phyloP scores from a whole-genome alignment of 2,329 filamentous ascomycete species.

The Aspergillus amoenus region DNA sequence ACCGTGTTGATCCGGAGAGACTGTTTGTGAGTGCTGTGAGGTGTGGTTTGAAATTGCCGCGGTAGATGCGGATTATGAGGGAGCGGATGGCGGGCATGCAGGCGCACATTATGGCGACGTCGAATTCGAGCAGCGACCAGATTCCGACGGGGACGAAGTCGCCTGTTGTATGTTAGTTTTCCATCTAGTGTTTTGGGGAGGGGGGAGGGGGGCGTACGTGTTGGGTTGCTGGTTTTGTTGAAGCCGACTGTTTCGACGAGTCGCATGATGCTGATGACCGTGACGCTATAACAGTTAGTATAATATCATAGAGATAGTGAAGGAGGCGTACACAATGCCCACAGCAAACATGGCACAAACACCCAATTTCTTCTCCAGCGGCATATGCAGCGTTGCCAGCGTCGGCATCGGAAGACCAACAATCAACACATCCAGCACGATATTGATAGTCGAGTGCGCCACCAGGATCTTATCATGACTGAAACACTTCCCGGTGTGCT shows the following conservation, averaged over 20 bases:
- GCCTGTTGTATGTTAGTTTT: background rate
- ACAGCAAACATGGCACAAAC: slow-evolving; percentile 5
- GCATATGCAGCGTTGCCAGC: background rate
- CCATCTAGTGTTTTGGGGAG: too few relatives aligned
- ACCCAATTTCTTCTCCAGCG: background rate
- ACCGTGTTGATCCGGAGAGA: too few relatives aligned
- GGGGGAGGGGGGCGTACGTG: background rate
- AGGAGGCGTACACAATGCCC: background rate
- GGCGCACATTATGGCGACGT: slow-evolving; percentile 4
- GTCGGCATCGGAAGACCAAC: background rate
- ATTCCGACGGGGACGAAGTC: slow-evolving; percentile 10
- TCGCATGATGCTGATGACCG: slow-evolving; percentile 3
- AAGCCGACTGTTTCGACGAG: slow-evolving; percentile 3
- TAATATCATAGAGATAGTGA: too few relatives aligned
- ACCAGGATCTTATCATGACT: slow-evolving; percentile 1
- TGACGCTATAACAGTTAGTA: background rate
- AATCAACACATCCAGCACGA: slow-evolving; percentile 2
- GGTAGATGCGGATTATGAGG: background rate
- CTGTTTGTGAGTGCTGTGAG: too few relatives aligned
- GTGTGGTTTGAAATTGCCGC: background rate
- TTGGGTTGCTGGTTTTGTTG: slow-evolving; percentile 6
- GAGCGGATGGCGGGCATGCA: slow-evolving; percentile 6
- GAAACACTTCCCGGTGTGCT: background rate
- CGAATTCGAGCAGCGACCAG: slow-evolving; percentile 6
- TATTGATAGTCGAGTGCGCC: slow-evolving; percentile 2